Evolutionary conservation across 805 yeast genomes (phyloP).

Genomic region (Candida xyloterini): DNA sequence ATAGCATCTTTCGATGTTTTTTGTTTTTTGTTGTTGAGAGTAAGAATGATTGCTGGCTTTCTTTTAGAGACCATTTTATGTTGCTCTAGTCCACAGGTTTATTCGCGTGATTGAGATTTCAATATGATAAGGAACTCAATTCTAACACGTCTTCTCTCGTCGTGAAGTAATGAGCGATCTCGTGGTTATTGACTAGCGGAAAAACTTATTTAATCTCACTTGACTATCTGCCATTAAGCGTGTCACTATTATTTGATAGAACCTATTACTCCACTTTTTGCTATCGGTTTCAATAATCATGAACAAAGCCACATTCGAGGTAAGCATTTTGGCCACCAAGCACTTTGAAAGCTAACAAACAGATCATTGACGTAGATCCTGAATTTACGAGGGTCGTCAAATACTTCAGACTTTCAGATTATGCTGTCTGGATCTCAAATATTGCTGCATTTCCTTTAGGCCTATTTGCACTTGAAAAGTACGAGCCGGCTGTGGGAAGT

Average conservation of each 20-base stretch:
- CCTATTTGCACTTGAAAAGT: slow-evolving; percentile 41
- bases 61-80: slow-evolving; percentile 22
- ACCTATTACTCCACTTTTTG: slow-evolving; percentile 1
- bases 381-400: slow-evolving; percentile 67
- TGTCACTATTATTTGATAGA: not conserved
- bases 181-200: too few relatives aligned
- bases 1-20: slow-evolving; percentile 8
- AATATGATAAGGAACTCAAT: not conserved
- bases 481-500: slow-evolving; percentile 47
- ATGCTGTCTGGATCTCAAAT: slow-evolving; percentile 45
- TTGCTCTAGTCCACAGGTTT: not conserved
- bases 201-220: too few relatives aligned
- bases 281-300: too few relatives aligned
- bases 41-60: slow-evolving; percentile 15
- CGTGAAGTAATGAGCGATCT: too few relatives aligned
- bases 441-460: slow-evolving; percentile 50
- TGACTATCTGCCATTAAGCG: not conserved
- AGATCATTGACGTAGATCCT: slow-evolving; percentile 75
- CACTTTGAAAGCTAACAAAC: not conserved
- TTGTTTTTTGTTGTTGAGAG: slow-evolving; percentile 20
- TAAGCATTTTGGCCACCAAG: slow-evolving; percentile 10
- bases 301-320: slow-evolving; percentile 26
- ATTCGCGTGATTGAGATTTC: too few relatives aligned
- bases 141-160: too few relatives aligned
- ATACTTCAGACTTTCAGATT: slow-evolving; percentile 70